phyloP scores from a whole-genome alignment of 345 rosid species.

The Turnera subulata region DNA sequence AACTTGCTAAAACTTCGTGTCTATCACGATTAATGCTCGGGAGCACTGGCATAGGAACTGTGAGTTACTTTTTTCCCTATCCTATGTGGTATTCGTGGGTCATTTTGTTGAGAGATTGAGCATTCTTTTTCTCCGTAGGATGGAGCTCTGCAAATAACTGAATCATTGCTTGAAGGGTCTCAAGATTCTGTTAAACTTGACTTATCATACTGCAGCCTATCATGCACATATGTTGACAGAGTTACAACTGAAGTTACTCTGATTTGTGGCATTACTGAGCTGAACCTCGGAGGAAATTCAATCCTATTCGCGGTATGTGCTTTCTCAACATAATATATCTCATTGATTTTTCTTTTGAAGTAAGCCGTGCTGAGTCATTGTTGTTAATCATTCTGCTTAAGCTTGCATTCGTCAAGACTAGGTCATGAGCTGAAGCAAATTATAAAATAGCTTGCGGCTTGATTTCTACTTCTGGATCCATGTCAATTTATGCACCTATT shows the following conservation, averaged over 20 bases:
- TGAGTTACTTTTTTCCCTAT: slow-evolving; percentile 25
- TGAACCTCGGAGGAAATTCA: slow-evolving; percentile 72
- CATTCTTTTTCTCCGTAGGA: slow-evolving; percentile 42
- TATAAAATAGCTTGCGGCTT: no score
- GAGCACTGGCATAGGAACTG: slow-evolving; percentile 75
- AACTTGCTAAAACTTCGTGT: slow-evolving; percentile 54
- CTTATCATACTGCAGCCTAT: slow-evolving; percentile 65
- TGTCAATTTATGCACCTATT: no score
- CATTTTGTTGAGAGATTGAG: neutral
- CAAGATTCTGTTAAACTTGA: slow-evolving; percentile 72
- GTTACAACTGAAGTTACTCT: slow-evolving; percentile 32
- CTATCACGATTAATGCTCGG: slow-evolving; percentile 69
- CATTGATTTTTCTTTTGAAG: neutral
- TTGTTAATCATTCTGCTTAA: no score
- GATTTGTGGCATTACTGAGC: slow-evolving; percentile 50
- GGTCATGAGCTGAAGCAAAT: no score
- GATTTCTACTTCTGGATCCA: no score
- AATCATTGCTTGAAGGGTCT: slow-evolving; percentile 42
- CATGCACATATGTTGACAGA: slow-evolving; percentile 37
- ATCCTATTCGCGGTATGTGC: slow-evolving; percentile 62
- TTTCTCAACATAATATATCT: neutral
- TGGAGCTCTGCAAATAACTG: slow-evolving; percentile 53
- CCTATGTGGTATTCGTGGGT: neutral
- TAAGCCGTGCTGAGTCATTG: no score
- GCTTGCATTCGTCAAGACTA: no score